Evolutionary conservation across 2,329 filamentous ascomycete genomes (phyloP).

Genomic region (Aspergillus fijiensis): DNA sequence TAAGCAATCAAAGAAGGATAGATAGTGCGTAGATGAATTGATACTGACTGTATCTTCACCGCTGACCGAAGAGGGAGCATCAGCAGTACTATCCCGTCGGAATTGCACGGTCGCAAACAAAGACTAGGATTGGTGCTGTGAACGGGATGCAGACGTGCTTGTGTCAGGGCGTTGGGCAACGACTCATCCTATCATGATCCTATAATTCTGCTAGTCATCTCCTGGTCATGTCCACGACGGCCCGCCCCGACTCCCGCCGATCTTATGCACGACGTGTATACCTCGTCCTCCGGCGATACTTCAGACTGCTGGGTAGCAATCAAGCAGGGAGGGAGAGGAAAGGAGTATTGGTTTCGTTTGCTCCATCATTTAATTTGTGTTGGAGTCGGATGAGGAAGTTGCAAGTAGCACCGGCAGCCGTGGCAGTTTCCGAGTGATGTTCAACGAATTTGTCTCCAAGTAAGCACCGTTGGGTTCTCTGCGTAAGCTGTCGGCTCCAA

Average conservation of each 20-base stretch:
- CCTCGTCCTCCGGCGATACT: slow-evolving; percentile 12
- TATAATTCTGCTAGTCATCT: slow-evolving; percentile 22
- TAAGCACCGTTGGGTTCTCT: not conserved
- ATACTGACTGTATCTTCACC: not conserved
- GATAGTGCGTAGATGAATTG: not conserved
- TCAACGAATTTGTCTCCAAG: not conserved
- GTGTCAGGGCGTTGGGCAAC: slow-evolving; percentile 24
- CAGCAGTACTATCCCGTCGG: slow-evolving; percentile 7
- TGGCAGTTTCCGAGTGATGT: too few species aligned
- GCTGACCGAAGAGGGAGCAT: not conserved
- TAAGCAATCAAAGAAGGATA: too few species aligned
- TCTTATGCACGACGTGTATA: slow-evolving; percentile 30
- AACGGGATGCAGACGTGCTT: slow-evolving; percentile 22
- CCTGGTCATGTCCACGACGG: slow-evolving; percentile 29
- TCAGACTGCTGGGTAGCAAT: not conserved
- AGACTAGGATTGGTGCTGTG: slow-evolving; percentile 13
- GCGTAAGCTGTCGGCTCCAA: not conserved
- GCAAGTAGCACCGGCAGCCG: not conserved
- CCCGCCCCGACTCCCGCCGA: slow-evolving; percentile 32
- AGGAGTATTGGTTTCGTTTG: not conserved
- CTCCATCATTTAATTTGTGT: not conserved
- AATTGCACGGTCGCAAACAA: slow-evolving; percentile 19
- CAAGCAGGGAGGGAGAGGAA: not conserved
- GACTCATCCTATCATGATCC: slow-evolving; percentile 15
- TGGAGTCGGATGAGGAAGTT: not conserved